These are phyloP conservation scores for button mushroom (Agaricus bisporus) DNA, from an alignment of 768 basidiomycete species.

Conservation along the genomic window DNA sequence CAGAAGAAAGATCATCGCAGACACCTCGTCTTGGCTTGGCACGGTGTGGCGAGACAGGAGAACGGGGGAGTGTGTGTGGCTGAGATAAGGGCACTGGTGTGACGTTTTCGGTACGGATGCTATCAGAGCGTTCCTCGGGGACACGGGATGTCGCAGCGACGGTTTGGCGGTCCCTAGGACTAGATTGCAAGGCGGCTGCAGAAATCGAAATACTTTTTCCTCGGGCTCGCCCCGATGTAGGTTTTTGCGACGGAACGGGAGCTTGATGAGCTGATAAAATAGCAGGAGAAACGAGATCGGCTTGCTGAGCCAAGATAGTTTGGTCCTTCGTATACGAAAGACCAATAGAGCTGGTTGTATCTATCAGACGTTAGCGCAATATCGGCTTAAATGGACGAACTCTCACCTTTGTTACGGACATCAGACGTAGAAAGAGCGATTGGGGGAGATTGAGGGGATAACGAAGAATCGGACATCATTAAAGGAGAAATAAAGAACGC, in stretches of 20 bases:
- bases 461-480: conserved; percentile 3
- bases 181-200: neutral
- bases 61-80: neutral
- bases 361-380: too few species aligned
- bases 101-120: neutral
- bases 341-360: neutral
- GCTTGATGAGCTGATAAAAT: neutral
- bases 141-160: neutral
- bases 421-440: neutral
- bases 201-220: neutral
- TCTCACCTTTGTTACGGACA: neutral
- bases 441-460: neutral
- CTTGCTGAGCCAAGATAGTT: neutral
- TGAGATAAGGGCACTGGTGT: neutral
- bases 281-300: neutral
- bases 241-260: neutral
- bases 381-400: neutral
- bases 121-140: neutral
- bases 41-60: conserved; percentile 7
- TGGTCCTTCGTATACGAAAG: neutral
- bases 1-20: neutral
- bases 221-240: neutral
- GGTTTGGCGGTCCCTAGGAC: neutral
- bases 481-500: neutral
- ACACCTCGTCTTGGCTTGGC: conserved; percentile 5